Percentiles rank a stretch among this genome's conserved stretches.
phyloP scores from a whole-genome alignment of 1,139 yeast genomes.

The Scheffersomyces insectosa region DNA sequence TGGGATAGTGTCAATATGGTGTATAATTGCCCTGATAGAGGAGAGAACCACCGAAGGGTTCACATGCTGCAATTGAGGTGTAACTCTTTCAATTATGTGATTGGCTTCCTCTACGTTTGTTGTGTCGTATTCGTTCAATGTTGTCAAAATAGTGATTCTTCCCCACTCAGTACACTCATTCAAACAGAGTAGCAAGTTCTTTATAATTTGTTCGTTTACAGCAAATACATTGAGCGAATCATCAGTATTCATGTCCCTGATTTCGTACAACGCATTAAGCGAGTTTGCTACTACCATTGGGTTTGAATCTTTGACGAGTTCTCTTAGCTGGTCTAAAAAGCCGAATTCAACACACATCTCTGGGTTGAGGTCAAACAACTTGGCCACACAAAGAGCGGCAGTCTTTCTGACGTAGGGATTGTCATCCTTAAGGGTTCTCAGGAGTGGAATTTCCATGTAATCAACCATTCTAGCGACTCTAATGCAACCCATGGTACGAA shows the following conservation, averaged over 20 bases:
- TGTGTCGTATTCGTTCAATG: slow-evolving; percentile 71
- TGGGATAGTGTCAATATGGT: slow-evolving; percentile 60
- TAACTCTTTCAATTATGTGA: slow-evolving; percentile 85
- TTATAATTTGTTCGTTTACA: slow-evolving; percentile 49
- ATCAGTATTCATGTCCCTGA: slow-evolving; percentile 60
- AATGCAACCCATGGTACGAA: slow-evolving; percentile 98
- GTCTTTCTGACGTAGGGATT: slow-evolving; percentile 97
- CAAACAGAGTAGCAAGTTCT: slow-evolving; percentile 73
- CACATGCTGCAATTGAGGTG: slow-evolving; percentile 96
- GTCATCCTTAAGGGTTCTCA: slow-evolving; percentile 83
- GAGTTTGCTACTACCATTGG: slow-evolving; percentile 98
- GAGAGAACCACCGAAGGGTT: slow-evolving; percentile 94
- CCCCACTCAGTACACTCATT: slow-evolving; percentile 99
- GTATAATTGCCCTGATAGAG: slow-evolving; percentile 78
- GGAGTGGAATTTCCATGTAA: slow-evolving; percentile 87
- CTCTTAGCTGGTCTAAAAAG: slow-evolving; percentile 67
- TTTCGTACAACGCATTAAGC: slow-evolving; percentile 80
- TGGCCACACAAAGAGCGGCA: slow-evolving; percentile 97
- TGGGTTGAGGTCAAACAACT: slow-evolving; percentile 84
- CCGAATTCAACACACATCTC: slow-evolving; percentile 85
- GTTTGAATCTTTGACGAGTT: slow-evolving; percentile 80
- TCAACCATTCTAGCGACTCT: slow-evolving; percentile 94
- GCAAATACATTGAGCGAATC: slow-evolving; percentile 46
- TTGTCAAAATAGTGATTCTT: slow-evolving; percentile 81
- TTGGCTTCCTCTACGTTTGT: slow-evolving; percentile 64